A percentile compares a stretch with the other conserved stretches of the same genome.
Evolutionary conservation across 371 early-diverging fungal species (phyloP).

Genomic region (Mortierella sp.): DNA sequence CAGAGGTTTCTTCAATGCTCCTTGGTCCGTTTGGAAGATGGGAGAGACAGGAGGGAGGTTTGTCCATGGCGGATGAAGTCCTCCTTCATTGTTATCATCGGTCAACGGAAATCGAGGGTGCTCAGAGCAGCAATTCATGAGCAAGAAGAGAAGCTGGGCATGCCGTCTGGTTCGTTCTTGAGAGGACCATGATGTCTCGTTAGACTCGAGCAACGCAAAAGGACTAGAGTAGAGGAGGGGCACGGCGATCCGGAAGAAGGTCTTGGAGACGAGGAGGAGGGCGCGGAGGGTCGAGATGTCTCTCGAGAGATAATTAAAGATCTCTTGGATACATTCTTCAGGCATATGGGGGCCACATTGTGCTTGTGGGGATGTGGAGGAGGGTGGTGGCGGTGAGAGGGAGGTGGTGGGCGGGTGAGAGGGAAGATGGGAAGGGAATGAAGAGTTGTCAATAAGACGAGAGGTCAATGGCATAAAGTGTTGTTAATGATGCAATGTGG

Average conservation of each 20-base stretch:
- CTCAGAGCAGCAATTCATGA: conserved; percentile 36
- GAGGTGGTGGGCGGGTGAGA: not conserved
- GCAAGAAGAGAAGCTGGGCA: conserved; percentile 38
- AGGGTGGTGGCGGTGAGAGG: not conserved
- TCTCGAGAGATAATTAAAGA: conserved; percentile 32
- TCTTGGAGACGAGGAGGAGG: conserved; percentile 32
- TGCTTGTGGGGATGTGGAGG: not conserved
- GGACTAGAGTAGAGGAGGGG: conserved; percentile 44
- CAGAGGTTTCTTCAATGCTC: conserved; percentile 20
- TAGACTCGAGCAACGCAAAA: conserved; percentile 39
- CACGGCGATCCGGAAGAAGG: conserved; percentile 46
- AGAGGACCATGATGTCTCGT: conserved; percentile 2
- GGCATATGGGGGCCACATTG: conserved; percentile 29
- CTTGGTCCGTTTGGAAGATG: conserved; percentile 10
- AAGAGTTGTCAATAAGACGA: not conserved
- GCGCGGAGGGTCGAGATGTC: conserved; percentile 34
- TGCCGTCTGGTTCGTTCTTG: conserved; percentile 43
- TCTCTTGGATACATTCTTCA: conserved; percentile 44
- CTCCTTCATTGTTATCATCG: too few relatives aligned
- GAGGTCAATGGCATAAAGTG: conserved; percentile 25
- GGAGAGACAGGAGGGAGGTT: conserved; percentile 33
- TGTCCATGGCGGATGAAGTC: not conserved
- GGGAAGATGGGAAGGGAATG: not conserved
- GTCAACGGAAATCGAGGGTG: not conserved
- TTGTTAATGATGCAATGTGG: not conserved